Evolutionary conservation across 2,329 filamentous ascomycete species (phyloP), one percentile per base, ranked within the genome.

Genomic region (Venturiaceae sp.): DNA sequence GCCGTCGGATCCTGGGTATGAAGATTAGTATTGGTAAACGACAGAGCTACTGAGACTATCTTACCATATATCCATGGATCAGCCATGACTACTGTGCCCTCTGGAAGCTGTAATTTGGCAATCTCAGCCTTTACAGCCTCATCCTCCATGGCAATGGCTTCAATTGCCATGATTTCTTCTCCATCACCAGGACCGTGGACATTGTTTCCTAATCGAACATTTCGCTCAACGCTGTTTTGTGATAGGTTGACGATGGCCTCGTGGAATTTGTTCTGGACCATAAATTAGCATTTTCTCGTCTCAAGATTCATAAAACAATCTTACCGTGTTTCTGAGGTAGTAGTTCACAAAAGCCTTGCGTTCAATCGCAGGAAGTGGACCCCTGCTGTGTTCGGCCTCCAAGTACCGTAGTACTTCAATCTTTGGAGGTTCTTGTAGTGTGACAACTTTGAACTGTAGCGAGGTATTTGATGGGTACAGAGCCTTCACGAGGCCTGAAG

Each of bases 1-100:
- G n/a, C 76, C 77, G 64, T 79, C 76, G 11, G 74, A 70, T 8
- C 75, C 71, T 66, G 53, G 41, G 3, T 16, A 28, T 21, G 3
- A 14, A 41, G 9, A 28, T 57, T 8, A 47, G 19, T 9, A 14
- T 16, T 36, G 9, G 1, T n/a, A 14, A n/a, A 33, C 5, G 23
- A 52, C 13, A 16, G 16, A 26, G 21, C 47, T 58, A 28, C n/a
- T n/a, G 30, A n/a, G 11, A 58, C 53, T 55, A 13, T n/a, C 58
- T 33, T 65, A 68, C 80, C 82, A 62, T 90, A 91, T 37, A 88
- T 88, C 87, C 87, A 91, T 0, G 82, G 82, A 62, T 84, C 83
- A 55, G 77, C 75, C 61, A 83, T 79, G 21, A 85, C 74, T 1
- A 76, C 76, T 6, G 81, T 75, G 21, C 80, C 82, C 62, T 80